Evolutionary conservation across 306 rosid genomes (phyloP).

Genomic region (Vigna trinervia): DNA sequence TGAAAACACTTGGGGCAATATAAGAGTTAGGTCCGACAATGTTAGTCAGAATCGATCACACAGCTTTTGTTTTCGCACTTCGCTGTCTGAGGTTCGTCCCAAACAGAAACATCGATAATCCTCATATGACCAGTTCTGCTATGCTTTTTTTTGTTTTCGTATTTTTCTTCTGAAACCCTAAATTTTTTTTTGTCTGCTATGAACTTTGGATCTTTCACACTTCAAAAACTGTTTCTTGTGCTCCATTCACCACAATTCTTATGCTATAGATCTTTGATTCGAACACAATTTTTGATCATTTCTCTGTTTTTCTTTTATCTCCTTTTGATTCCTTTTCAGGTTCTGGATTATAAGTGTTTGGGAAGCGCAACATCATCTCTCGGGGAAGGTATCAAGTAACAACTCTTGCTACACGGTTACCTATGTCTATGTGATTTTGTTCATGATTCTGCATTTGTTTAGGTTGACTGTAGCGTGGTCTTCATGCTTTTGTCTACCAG

Average conservation of each 20-base stretch:
- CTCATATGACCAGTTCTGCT: slow-evolving; percentile 31
- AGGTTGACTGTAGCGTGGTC: background rate
- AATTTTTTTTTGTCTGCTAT: slow-evolving; percentile 28
- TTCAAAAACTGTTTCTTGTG: slow-evolving; percentile 6
- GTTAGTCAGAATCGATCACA: slow-evolving; percentile 52
- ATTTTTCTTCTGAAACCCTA: slow-evolving; percentile 51
- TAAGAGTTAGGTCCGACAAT: slow-evolving; percentile 47
- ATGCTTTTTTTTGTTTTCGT: slow-evolving; percentile 9
- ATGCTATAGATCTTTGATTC: slow-evolving; percentile 47
- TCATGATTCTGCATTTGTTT: slow-evolving; percentile 45
- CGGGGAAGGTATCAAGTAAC: slow-evolving; percentile 45
- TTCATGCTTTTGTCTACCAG: slow-evolving; percentile 2
- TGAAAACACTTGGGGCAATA: background rate
- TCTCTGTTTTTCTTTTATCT: background rate
- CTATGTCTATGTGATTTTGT: slow-evolving; percentile 1
- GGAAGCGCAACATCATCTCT: slow-evolving; percentile 38
- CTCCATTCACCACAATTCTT: slow-evolving; percentile 33
- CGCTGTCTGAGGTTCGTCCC: slow-evolving; percentile 47
- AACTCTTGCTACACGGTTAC: slow-evolving; percentile 22
- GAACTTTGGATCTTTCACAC: slow-evolving; percentile 39
- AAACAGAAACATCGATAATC: slow-evolving; percentile 41
- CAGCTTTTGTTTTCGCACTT: slow-evolving; percentile 46
- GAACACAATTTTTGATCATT: slow-evolving; percentile 30
- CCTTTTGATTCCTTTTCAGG: slow-evolving; percentile 48
- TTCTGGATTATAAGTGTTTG: slow-evolving; percentile 34